Evolutionary conservation across 2,329 filamentous ascomycete genomes (phyloP), one percentile per base, ranked within the genome.

Genomic region (Chaetomium sp.): DNA sequence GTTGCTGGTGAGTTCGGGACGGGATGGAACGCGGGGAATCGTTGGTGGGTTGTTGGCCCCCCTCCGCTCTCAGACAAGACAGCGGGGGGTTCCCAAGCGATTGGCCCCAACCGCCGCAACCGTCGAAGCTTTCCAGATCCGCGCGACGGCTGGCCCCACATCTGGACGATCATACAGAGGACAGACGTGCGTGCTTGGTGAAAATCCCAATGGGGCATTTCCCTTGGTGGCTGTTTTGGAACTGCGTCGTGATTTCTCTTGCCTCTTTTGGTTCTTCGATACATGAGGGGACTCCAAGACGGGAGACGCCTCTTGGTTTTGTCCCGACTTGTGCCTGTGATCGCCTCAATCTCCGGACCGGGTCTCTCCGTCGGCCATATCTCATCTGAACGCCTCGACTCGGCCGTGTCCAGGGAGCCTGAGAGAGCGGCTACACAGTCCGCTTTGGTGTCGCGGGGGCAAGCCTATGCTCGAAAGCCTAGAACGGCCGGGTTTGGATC

Each of bases 21-120:
- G 57, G 57, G 50, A 61, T 61, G 58, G 49, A 53, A 61, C 25
- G 58, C 59, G 59, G 59, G 59, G 59, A 55, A 33, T 45, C 25
- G 25, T 21, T 16, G 57, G 33, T 23, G 51, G 31, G 19, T 47
- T 57, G 55, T 57, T 49, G 55, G 25, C 38, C 38, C 25, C 55
- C n/a, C 35, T 42, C 38, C 38, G 19, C 38, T 42, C 38, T 42
- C 38, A 42, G 38, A 42, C 38, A 42, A 27, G 57, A 23, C 23
- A 61, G 35, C 42, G 25, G 35, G 50, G 49, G 19, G 42, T 31
- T 21, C 53, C 27, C 27, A 9, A 38, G 35, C 50, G 59, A 55
- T 61, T 55, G 59, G 33, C 23, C 33, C 31, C 47, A 42, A 53
- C 49, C 49, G 49, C n/a, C 38, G 38, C 23, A 25, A 38, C 45